Evolutionary conservation across 345 rosid species (phyloP).

Genomic region (Dovyalis caffra): DNA sequence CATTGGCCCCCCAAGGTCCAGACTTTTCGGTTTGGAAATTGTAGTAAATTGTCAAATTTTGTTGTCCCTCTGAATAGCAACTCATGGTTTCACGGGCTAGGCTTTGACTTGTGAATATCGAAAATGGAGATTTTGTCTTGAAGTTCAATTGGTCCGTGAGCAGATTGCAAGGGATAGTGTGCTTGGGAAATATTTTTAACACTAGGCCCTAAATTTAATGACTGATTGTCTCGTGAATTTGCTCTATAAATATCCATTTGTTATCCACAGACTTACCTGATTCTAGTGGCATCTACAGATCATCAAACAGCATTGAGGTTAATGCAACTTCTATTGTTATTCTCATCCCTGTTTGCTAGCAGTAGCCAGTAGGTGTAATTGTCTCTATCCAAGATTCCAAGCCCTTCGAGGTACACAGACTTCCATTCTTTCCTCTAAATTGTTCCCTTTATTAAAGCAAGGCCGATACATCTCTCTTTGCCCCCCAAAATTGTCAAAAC

Average conservation of each 20-base stretch:
- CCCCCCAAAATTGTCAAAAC: not conserved
- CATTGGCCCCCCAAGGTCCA: not conserved
- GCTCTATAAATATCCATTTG: not conserved
- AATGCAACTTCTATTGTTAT: not conserved
- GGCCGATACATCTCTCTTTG: not conserved
- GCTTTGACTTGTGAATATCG: slow-evolving; percentile 20
- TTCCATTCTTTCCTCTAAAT: slow-evolving; percentile 4
- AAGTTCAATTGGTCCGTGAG: slow-evolving; percentile 26
- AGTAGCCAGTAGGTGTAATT: not conserved
- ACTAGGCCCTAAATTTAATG: slow-evolving; percentile 17
- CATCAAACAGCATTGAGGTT: not conserved
- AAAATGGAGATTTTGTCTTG: slow-evolving; percentile 26
- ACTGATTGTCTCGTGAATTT: slow-evolving; percentile 13
- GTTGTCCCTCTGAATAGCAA: slow-evolving; percentile 17
- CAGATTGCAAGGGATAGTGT: slow-evolving; percentile 4
- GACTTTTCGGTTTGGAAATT: not conserved
- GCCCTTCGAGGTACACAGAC: not conserved
- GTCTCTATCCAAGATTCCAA: not conserved
- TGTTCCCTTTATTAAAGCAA: not conserved
- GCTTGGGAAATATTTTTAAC: slow-evolving; percentile 5
- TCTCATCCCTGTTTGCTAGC: slow-evolving; percentile 7
- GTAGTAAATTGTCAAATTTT: slow-evolving; percentile 14
- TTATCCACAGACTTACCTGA: not conserved
- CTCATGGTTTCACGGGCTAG: slow-evolving; percentile 31
- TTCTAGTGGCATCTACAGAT: not conserved